These are phyloP conservation scores for Venustampulla echinocandica DNA, from an alignment of 495 filamentous ascomycete species.

Conservation along the genomic window DNA sequence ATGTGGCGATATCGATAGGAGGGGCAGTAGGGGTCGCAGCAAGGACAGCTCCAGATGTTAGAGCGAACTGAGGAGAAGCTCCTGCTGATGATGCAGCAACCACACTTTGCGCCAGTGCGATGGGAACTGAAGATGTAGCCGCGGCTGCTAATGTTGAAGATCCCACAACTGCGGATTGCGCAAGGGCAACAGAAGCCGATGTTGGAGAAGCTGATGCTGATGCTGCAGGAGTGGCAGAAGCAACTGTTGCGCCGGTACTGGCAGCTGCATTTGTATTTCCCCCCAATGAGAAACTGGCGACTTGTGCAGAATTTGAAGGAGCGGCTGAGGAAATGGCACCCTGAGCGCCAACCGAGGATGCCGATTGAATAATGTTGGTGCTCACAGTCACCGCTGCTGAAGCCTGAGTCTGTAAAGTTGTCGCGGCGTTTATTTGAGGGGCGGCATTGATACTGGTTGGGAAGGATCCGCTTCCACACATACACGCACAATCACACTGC, in stretches of 20 bases:
- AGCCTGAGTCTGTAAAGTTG: background rate
- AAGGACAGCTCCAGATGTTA: conserved; percentile 15
- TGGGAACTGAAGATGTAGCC: conserved; percentile 9
- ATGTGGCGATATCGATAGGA: conserved; percentile 25
- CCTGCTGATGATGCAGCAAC: conserved; percentile 10
- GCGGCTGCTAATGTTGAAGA: conserved; percentile 5
- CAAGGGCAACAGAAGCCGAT: conserved; percentile 1
- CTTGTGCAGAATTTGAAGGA: background rate
- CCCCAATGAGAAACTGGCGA: too few relatives aligned
- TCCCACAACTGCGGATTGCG: conserved; percentile 5
- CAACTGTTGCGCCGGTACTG: background rate
- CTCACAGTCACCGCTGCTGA: background rate
- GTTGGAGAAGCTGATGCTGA: background rate
- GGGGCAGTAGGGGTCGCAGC: background rate
- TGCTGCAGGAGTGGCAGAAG: background rate
- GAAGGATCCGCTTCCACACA: conserved; percentile 47
- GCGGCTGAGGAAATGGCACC: background rate
- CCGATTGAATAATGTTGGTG: background rate
- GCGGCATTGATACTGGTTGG: conserved; percentile 1
- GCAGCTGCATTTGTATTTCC: background rate
- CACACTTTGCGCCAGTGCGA: background rate
- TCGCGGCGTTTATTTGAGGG: conserved; percentile 1
- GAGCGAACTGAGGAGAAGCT: conserved; percentile 15
- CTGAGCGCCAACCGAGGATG: background rate
- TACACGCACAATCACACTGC: conserved; percentile 49